Evolutionary conservation across 116 monocot genomes (phyloP).

Genomic region (Zostera marina): DNA sequence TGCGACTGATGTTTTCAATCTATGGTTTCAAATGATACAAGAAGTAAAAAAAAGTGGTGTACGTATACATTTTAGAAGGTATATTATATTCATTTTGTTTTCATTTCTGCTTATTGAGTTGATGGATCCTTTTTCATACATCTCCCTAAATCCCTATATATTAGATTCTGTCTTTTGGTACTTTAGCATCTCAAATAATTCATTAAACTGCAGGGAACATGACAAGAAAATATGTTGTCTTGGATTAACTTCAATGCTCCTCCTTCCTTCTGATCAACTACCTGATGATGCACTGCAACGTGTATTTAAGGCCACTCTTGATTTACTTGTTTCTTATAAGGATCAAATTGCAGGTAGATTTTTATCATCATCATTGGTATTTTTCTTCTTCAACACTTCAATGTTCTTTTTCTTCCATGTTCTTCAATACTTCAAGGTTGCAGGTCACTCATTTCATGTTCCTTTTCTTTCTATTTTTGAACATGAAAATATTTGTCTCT

Average conservation of each 20-base stretch:
- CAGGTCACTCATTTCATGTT: too few relatives aligned
- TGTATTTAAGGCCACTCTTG: slow-evolving; percentile 66
- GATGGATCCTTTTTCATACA: too few relatives aligned
- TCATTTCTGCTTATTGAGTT: background rate
- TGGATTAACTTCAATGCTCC: slow-evolving; percentile 82
- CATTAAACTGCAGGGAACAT: slow-evolving; percentile 52
- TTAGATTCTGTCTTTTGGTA: background rate
- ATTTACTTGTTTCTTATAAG: slow-evolving; percentile 76
- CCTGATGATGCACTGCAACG: slow-evolving; percentile 60
- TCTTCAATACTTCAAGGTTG: too few relatives aligned
- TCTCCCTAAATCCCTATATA: too few relatives aligned
- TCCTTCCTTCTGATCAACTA: slow-evolving; percentile 51
- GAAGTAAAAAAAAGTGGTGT: slow-evolving; percentile 75
- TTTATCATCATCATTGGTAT: background rate
- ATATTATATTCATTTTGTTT: background rate
- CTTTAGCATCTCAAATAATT: background rate
- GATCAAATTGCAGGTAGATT: slow-evolving; percentile 82
- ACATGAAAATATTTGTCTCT: background rate
- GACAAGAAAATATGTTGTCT: slow-evolving; percentile 95
- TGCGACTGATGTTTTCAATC: slow-evolving; percentile 59
- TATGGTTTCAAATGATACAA: slow-evolving; percentile 94
- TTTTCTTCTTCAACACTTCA: too few relatives aligned
- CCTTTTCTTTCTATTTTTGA: background rate
- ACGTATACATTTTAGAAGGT: slow-evolving; percentile 75
- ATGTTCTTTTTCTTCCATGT: too few relatives aligned